Conservation (phyloP, 352 stramenopile genomes). For the Globisporangium mamillatum region DNA sequence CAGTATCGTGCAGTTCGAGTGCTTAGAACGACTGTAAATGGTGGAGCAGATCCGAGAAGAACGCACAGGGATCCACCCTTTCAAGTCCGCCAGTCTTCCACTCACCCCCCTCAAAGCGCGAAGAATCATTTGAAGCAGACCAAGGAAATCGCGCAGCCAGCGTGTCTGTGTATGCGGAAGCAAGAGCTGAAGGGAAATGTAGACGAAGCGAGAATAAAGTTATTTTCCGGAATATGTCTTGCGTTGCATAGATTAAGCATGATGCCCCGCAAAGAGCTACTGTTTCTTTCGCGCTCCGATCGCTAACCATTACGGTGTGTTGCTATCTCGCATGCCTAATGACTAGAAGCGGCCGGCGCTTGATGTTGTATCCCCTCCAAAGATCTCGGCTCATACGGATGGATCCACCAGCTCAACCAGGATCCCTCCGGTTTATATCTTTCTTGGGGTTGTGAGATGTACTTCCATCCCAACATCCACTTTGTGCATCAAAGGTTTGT, state of each 20-base stretch:
- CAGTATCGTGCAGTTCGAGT: conserved; percentile 90
- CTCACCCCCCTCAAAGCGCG: background rate
- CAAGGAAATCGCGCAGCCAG: background rate
- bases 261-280: background rate
- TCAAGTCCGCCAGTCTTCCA: background rate
- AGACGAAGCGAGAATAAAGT: conserved; percentile 5
- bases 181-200: too few species aligned
- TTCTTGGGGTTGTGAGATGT: too few species aligned
- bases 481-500: too few species aligned
- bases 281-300: too few species aligned
- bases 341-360: too few species aligned
- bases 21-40: conserved; percentile 72
- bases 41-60: background rate
- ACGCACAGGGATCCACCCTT: background rate
- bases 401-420: too few species aligned
- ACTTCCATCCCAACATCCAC: too few species aligned
- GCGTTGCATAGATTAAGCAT: background rate
- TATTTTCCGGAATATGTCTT: conserved; percentile 9
- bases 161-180: background rate
- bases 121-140: background rate
- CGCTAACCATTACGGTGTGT: too few species aligned
- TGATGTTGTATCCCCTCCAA: too few species aligned
- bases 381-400: too few species aligned
- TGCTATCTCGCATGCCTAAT: too few species aligned
- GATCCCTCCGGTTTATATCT: too few species aligned